Evolutionary conservation across 1,284 basidiomycete genomes (phyloP).

Genomic region (Malassezia restricta): DNA sequence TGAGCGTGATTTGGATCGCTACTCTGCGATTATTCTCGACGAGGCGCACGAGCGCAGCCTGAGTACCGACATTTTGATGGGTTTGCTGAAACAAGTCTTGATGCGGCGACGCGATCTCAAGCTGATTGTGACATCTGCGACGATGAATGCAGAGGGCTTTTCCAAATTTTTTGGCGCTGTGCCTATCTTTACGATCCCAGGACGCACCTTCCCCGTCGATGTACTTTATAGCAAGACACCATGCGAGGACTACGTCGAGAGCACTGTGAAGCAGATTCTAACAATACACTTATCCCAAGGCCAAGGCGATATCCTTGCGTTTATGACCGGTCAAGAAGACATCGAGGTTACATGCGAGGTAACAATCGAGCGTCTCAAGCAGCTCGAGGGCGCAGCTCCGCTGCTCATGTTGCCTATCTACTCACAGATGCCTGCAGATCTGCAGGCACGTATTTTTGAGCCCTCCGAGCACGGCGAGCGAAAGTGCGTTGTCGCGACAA

Average conservation of each 20-base stretch:
- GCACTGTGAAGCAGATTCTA: conserved; percentile 90
- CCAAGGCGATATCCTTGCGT: conserved; percentile 90
- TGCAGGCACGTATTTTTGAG: conserved; percentile 96
- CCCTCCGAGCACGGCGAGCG: conserved; percentile 83
- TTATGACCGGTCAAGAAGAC: conserved; percentile 99
- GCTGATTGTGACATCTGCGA: conserved; percentile 93
- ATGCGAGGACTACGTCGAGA: conserved; percentile 96
- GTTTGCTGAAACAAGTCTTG: conserved; percentile 78
- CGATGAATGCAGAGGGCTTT: conserved; percentile 99
- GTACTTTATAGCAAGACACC: conserved; percentile 89
- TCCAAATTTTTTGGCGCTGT: conserved; percentile 78
- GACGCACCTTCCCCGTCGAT: conserved; percentile 96
- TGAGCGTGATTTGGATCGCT: conserved; percentile 85
- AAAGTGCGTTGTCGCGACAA: conserved; percentile 95
- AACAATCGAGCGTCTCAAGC: conserved; percentile 65
- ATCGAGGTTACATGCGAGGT: conserved; percentile 56
- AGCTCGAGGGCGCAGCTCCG: conserved; percentile 75
- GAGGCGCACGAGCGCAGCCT: conserved; percentile 93
- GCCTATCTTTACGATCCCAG: conserved; percentile 90
- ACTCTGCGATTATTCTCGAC: conserved; percentile 88
- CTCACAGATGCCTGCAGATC: conserved; percentile 97
- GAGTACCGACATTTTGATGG: conserved; percentile 94
- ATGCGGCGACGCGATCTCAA: conserved; percentile 81
- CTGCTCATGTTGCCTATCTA: conserved; percentile 89
- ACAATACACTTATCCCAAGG: conserved; percentile 89